Conservation (phyloP, 495 filamentous ascomycete species). For the Penicillium malachiteum region DNA sequence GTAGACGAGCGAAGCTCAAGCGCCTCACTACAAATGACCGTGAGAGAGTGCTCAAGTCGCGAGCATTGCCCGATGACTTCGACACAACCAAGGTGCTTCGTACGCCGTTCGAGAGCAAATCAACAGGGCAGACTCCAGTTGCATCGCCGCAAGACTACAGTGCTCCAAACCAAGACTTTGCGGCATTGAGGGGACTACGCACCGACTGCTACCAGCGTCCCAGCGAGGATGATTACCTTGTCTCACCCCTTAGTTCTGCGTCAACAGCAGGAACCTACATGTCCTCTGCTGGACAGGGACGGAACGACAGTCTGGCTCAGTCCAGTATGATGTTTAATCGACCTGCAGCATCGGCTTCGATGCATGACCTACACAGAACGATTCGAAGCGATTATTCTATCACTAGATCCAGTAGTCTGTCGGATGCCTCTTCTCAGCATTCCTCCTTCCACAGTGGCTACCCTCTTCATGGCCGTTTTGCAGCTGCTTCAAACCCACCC, state of each 20-base stretch:
- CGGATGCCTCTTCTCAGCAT: constrained; percentile 32
- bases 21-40: constrained; percentile 89
- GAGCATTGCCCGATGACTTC: constrained; percentile 88
- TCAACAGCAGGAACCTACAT: constrained; percentile 44
- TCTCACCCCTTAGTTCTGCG: constrained; percentile 45
- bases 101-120: constrained; percentile 56
- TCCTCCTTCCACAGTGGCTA: constrained; percentile 33
- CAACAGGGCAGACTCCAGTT: constrained; percentile 32
- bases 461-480: constrained; percentile 33
- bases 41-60: constrained; percentile 89
- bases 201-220: constrained; percentile 38
- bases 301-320: constrained; percentile 28
- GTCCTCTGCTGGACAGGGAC: constrained; percentile 31
- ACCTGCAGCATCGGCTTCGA: constrained; percentile 27
- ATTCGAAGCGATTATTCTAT: constrained; percentile 36
- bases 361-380: constrained; percentile 35
- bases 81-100: constrained; percentile 89
- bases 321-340: constrained; percentile 30
- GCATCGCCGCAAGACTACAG: constrained; percentile 28
- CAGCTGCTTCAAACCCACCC: constrained; percentile 30
- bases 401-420: constrained; percentile 44
- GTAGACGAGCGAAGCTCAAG: constrained; percentile 91
- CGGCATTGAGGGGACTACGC: constrained; percentile 31
- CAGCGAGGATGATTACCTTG: constrained; percentile 44
- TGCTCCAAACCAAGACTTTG: constrained; percentile 18